phyloP scores from a whole-genome alignment of 2,329 filamentous ascomycete genomes.

The Ceratocystis alfenasii region DNA sequence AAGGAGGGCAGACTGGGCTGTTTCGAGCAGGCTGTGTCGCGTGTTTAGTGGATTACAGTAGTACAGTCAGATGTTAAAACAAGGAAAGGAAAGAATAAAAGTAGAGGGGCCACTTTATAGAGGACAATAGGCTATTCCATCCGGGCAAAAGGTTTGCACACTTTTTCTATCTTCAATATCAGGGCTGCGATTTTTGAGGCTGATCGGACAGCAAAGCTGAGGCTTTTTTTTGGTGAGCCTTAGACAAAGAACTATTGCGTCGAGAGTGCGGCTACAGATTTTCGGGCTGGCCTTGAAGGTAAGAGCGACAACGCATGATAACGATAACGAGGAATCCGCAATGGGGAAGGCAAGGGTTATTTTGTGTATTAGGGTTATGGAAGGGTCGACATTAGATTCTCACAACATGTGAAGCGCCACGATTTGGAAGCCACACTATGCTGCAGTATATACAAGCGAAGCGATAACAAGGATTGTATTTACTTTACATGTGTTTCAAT shows the following conservation, averaged over 20 bases:
- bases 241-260: not conserved
- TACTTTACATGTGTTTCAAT: not conserved
- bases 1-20: not conserved
- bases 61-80: not conserved
- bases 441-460: not conserved
- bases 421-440: too few relatives aligned
- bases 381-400: not conserved
- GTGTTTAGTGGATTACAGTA: not conserved
- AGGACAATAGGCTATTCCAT: not conserved
- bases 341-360: not conserved
- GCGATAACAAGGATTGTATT: not conserved
- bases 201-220: not conserved
- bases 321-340: not conserved
- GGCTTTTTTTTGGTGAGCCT: not conserved
- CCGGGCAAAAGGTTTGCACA: too few relatives aligned
- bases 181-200: not conserved
- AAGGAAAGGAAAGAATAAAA: not conserved
- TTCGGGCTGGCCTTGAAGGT: not conserved
- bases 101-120: not conserved
- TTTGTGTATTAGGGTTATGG: not conserved
- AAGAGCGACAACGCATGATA: too few relatives aligned
- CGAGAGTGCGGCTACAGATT: not conserved
- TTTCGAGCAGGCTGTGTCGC: slow-evolving; percentile 3
- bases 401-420: too few relatives aligned
- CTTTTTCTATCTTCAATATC: too few relatives aligned